phyloP scores from a whole-genome alignment of 2,329 filamentous ascomycete species.

The Xylariales sp. region DNA sequence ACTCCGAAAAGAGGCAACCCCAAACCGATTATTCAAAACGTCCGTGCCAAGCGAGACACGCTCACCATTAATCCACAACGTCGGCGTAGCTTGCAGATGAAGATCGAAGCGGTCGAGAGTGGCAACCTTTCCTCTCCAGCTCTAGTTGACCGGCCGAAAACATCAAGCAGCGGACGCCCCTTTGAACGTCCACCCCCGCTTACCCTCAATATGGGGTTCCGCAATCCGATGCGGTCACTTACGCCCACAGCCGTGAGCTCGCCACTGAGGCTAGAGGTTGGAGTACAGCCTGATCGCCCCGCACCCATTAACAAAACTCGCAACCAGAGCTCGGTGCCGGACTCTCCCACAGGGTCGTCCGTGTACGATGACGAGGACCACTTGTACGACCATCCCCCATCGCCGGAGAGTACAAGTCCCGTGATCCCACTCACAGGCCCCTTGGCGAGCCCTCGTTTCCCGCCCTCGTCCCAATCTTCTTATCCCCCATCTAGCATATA shows the following conservation, averaged over 20 bases:
- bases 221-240: constrained; percentile 25
- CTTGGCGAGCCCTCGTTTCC: constrained; percentile 43
- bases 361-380: constrained; percentile 36
- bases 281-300: background rate
- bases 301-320: background rate
- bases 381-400: constrained; percentile 34
- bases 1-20: constrained; percentile 12
- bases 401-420: constrained; percentile 45
- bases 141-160: constrained; percentile 39
- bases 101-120: constrained; percentile 53
- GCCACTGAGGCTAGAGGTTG: constrained; percentile 23
- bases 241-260: constrained; percentile 26
- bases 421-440: constrained; percentile 46
- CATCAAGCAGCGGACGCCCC: constrained; percentile 37
- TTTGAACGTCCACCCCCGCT: constrained; percentile 37
- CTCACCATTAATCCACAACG: constrained; percentile 59
- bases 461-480: constrained; percentile 29
- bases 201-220: constrained; percentile 32
- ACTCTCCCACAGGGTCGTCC: constrained; percentile 41
- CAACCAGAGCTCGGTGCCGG: constrained; percentile 8
- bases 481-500: constrained; percentile 18
- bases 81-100: constrained; percentile 62
- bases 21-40: constrained; percentile 60
- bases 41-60: constrained; percentile 64
- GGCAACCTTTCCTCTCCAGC: constrained; percentile 8